Percentiles rank a stretch among this genome's conserved stretches.
These are phyloP conservation scores for Naganishia kalamii DNA, from an alignment of 768 basidiomycete species.

Conservation along the genomic window DNA sequence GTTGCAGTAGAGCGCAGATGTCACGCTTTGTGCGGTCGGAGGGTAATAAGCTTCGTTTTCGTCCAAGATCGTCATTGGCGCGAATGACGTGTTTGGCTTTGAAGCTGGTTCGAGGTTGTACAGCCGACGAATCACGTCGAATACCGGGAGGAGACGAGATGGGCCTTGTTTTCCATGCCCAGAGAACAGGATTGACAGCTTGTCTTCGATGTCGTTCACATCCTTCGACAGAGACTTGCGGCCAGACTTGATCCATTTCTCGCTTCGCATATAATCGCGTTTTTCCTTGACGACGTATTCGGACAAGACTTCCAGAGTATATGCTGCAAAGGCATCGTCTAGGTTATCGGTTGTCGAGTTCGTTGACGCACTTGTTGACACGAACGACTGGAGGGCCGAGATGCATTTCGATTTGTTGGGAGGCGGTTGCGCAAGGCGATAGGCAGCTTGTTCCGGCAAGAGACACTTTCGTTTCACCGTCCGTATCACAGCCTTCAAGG, in stretches of 20 bases:
- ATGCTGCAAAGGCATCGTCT: constrained; percentile 30
- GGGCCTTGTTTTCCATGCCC: not conserved
- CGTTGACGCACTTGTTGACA: not conserved
- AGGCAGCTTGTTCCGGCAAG: constrained; percentile 28
- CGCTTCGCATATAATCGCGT: constrained; percentile 40
- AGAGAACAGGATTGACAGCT: constrained; percentile 5
- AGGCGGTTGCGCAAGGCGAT: constrained; percentile 37
- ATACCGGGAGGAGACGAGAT: constrained; percentile 16
- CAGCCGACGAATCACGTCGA: constrained; percentile 20
- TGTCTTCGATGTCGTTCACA: constrained; percentile 41
- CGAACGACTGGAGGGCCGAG: constrained; percentile 29
- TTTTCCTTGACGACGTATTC: constrained; percentile 43
- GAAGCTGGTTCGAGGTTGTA: constrained; percentile 10
- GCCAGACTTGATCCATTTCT: constrained; percentile 42
- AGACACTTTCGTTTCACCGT: constrained; percentile 32
- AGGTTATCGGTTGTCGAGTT: not conserved
- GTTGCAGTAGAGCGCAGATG: constrained; percentile 40
- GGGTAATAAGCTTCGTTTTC: constrained; percentile 18
- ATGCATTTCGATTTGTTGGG: constrained; percentile 40
- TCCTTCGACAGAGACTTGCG: constrained; percentile 41
- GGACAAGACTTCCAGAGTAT: constrained; percentile 38
- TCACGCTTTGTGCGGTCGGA: constrained; percentile 38
- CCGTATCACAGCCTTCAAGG: constrained; percentile 37
- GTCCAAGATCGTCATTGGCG: constrained; percentile 14
- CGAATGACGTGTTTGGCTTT: not conserved